Percentiles rank a stretch among this genome's conserved stretches.
phyloP scores from a whole-genome alignment of 164 flowering plant species.

The Kingdonia uniflora region DNA sequence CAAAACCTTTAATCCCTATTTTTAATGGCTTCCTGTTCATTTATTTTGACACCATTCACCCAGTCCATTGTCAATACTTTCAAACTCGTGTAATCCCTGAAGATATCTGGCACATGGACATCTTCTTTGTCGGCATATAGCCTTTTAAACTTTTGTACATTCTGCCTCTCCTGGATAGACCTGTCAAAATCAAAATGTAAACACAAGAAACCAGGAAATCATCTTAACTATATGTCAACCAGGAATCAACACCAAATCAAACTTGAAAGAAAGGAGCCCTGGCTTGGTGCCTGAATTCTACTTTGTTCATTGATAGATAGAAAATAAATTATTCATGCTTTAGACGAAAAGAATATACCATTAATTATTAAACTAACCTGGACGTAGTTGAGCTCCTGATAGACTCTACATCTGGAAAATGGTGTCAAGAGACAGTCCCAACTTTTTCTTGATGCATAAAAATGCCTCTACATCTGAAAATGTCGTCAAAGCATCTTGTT shows the following conservation, averaged over 20 bases:
- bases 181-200: slow-evolving; percentile 53
- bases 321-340: background rate
- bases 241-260: no score
- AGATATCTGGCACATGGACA: slow-evolving; percentile 91
- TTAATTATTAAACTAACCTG: slow-evolving; percentile 49
- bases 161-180: slow-evolving; percentile 88
- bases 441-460: no score
- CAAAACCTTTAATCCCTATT: no score
- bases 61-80: slow-evolving; percentile 98
- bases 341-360: background rate
- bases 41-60: slow-evolving; percentile 88
- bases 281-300: no score
- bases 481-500: slow-evolving; percentile 88
- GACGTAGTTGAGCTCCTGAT: no score
- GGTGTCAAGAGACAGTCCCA: no score
- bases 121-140: no score
- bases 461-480: slow-evolving; percentile 79
- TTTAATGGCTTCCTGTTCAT: slow-evolving; percentile 84
- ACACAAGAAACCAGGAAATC: slow-evolving; percentile 16
- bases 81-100: slow-evolving; percentile 90
- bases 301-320: no score
- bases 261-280: no score
- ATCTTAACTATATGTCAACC: no score
- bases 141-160: slow-evolving; percentile 92
- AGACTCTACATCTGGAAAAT: no score